Conservation (phyloP, 805 yeast genomes). For the Wickerhamomyces hampshirensis region DNA sequence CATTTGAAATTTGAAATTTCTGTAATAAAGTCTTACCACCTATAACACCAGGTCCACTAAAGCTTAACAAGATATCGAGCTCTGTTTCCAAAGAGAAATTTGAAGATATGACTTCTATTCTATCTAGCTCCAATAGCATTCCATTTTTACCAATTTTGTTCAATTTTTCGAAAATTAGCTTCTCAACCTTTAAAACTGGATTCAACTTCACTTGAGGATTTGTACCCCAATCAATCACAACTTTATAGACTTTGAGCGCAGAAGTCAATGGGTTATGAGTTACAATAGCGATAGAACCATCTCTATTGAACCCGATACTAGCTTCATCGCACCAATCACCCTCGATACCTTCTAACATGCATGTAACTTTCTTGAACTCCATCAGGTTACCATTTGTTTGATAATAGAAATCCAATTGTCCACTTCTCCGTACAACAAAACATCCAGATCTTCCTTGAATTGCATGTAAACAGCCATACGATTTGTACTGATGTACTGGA, state of each 20-base stretch:
- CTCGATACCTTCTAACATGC: slow-evolving; percentile 27
- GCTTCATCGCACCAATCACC: slow-evolving; percentile 30
- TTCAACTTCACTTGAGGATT: slow-evolving; percentile 33
- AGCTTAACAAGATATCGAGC: slow-evolving; percentile 42
- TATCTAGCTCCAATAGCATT: slow-evolving; percentile 25
- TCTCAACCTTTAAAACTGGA: slow-evolving; percentile 37
- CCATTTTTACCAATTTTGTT: slow-evolving; percentile 24
- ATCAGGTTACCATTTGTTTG: slow-evolving; percentile 50
- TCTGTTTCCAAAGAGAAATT: slow-evolving; percentile 36
- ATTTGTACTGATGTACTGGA: slow-evolving; percentile 52
- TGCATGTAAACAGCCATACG: slow-evolving; percentile 67
- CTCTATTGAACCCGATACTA: slow-evolving; percentile 48
- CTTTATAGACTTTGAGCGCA: slow-evolving; percentile 36
- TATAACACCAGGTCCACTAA: slow-evolving; percentile 23
- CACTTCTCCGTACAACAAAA: slow-evolving; percentile 58
- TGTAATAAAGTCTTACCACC: slow-evolving; percentile 18
- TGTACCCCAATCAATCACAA: slow-evolving; percentile 52
- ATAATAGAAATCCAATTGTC: slow-evolving; percentile 53
- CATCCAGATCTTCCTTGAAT: slow-evolving; percentile 65
- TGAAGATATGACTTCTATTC: slow-evolving; percentile 43
- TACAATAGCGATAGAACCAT: slow-evolving; percentile 40
- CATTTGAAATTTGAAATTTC: slow-evolving; percentile 21
- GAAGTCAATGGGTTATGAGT: slow-evolving; percentile 34
- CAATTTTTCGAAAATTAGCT: slow-evolving; percentile 25
- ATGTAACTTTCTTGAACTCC: slow-evolving; percentile 43